These are phyloP conservation scores for Tylopilus sp. DNA, from an alignment of 768 basidiomycete species.

Conservation along the genomic window DNA sequence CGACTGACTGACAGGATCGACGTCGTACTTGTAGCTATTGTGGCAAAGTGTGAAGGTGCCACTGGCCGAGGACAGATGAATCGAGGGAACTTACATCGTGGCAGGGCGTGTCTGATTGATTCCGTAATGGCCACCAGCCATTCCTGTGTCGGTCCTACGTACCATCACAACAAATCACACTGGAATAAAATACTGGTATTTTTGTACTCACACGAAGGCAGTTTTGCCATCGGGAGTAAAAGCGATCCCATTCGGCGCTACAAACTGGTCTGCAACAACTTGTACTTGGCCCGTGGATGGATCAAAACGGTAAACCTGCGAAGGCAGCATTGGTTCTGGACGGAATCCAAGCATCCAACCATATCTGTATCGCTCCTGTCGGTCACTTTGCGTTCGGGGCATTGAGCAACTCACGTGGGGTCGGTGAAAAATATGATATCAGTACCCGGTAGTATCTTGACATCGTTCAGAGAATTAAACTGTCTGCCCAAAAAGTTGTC, in stretches of 20 bases:
- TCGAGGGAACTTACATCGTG: too few relatives aligned
- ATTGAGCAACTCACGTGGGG: conserved; percentile 42
- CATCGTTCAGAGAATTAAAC: conserved; percentile 81
- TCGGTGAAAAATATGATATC: conserved; percentile 79
- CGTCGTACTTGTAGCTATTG: too few relatives aligned
- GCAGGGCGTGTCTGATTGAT: conserved; percentile 59
- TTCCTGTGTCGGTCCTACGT: conserved; percentile 28
- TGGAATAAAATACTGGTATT: not conserved
- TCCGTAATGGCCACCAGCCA: conserved; percentile 42
- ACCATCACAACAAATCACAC: not conserved
- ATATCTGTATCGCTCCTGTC: conserved; percentile 40
- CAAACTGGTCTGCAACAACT: conserved; percentile 74
- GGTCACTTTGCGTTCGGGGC: not conserved
- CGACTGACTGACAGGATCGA: too few relatives aligned
- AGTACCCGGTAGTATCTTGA: conserved; percentile 65
- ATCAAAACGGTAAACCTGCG: conserved; percentile 72
- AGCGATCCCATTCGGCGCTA: conserved; percentile 70
- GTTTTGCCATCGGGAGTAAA: conserved; percentile 60
- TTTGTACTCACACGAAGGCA: conserved; percentile 59
- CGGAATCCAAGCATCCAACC: conserved; percentile 67
- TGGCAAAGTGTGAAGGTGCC: too few relatives aligned
- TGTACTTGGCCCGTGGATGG: conserved; percentile 60
- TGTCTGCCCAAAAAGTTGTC: conserved; percentile 81
- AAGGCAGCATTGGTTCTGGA: conserved; percentile 60
- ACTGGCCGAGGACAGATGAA: too few relatives aligned